Evolutionary conservation across 2,329 filamentous ascomycete species (phyloP), one percentile per base, ranked within the genome.

Genomic region (Colletotrichum sp.): DNA sequence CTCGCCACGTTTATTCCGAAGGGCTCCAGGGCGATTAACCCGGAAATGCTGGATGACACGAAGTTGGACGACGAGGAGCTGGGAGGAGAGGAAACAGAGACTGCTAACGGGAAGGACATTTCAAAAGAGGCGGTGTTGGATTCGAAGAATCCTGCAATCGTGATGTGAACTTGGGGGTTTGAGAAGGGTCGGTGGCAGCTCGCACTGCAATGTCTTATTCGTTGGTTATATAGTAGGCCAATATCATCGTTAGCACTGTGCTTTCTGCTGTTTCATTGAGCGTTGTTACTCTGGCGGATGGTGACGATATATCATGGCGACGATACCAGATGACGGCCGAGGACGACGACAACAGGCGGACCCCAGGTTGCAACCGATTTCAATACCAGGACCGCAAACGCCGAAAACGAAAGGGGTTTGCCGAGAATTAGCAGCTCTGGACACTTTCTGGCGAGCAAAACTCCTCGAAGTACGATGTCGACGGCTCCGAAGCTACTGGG

Each of bases 1-100:
- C 81, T 81, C 1, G 83, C 87, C 16, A 88, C 87, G 0, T 87
- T 89, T 59, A 84, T 89, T 13, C 87, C 88, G 1, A 84, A 83
- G 76, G 87, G 88, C 2, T 81, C 87, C 0, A 82, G 85, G 13
- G 78, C 83, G 1, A 79, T 88, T 48, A 90, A 89, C 67, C 88
- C 87, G 1, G 80, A 82, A 78, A 83, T 86, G 75, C 80, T 88
- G 25, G 82, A 82, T 48, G 83, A 84, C n/a, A 83, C 86, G 74
- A 67, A 80, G 2, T 70, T 88, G 61, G 84, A 87, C 8, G 68
- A 72, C 15, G 72, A 72, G 8, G 9, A 13, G 7, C 15, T 27
- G 9, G 27, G n/a, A 16, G 19, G 12, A 15, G 30, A 34, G 6
- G 11, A 2, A 8, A 61, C 9, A 1, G 9, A 61, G 13, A n/a